These are phyloP conservation scores for Coriaria nepalensis DNA, from an alignment of 306 rosid species.

Conservation along the genomic window DNA sequence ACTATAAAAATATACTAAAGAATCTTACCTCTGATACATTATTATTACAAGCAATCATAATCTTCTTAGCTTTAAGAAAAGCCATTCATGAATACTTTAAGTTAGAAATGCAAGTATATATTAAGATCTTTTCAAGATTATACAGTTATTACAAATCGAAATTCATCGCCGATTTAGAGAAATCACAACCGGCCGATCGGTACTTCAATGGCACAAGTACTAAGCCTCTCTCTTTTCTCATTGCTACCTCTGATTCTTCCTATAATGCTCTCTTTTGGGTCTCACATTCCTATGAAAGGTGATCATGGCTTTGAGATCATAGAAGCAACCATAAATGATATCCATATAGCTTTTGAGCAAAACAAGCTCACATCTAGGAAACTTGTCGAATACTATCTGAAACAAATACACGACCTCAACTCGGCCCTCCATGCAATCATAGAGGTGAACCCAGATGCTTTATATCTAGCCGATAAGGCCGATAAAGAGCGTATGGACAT, in stretches of 20 bases:
- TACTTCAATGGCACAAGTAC: conserved; percentile 11
- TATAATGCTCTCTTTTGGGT: background rate
- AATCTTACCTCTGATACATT: too few relatives aligned
- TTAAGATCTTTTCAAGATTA: too few relatives aligned
- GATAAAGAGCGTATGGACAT: conserved; percentile 27
- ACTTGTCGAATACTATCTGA: conserved; percentile 27
- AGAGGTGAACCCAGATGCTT: conserved; percentile 44
- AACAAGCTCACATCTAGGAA: conserved; percentile 26
- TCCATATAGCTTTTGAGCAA: conserved; percentile 32
- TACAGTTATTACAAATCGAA: too few relatives aligned
- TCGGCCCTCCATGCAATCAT: conserved; percentile 29
- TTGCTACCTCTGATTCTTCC: conserved; percentile 18
- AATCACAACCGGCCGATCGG: too few relatives aligned
- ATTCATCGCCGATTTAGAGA: too few relatives aligned
- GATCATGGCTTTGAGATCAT: conserved; percentile 9
- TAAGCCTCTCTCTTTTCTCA: conserved; percentile 9
- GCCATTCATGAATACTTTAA: too few relatives aligned
- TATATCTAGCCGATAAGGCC: conserved; percentile 29
- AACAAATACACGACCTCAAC: conserved; percentile 28
- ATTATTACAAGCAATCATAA: too few relatives aligned
- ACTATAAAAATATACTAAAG: too few relatives aligned
- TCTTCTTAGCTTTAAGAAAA: too few relatives aligned
- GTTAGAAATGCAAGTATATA: too few relatives aligned
- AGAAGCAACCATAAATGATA: conserved; percentile 35
- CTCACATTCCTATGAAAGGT: background rate